Base-by-base conservation (phyloP, 352 stramenopile species). In the Phytopythium ostracodes region DNA sequence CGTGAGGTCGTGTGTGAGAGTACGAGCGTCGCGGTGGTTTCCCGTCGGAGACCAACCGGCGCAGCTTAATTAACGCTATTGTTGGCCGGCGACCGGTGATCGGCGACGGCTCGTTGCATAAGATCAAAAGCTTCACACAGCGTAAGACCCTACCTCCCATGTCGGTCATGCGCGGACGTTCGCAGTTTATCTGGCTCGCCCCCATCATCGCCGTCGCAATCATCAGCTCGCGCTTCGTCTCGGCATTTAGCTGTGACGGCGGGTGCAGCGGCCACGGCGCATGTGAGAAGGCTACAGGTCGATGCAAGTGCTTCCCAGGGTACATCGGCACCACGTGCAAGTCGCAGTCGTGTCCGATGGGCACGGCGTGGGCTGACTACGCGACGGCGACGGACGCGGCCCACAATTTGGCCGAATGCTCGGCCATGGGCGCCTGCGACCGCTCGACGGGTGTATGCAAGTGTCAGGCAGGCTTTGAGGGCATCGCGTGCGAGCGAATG, bases 331-430 rank as follows among this genome's bases (percentile, higher is more conserved):
- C 72, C 15, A 85, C 84, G 0, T 94, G 85, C 64, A 76, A 77
- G 42, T 73, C 64, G 0, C 69, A 62, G 59, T 64, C 73, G 27
- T 92, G 84, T 65, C 81, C 81, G 4, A 71, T 72, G 38, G 77
- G 61, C 11, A 54, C 60, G 10, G 79, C 84, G 3, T 94, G 81
- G 85, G 73, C 71, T 15, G 85, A 92, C 75, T 84, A 81, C 63
- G 74, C 85, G 22, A 78, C 49, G n/a, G 67, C 47, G 35, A 63
- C 62, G 2, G 76, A 91, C 62, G 73, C 63, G 36, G 91, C 90
- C 15, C 92, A 98, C 66, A 78, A 76, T 47, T 65, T 77, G 35
- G 79, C 73, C 14, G 91, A 98, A 63, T 98, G 92, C 63, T 90
- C 78, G 49, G 84, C 87, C 60, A 91, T 89, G 75, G 92, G 92